Evolutionary conservation across 1,284 basidiomycete genomes (phyloP).

Genomic region (Ganoderma sinense): DNA sequence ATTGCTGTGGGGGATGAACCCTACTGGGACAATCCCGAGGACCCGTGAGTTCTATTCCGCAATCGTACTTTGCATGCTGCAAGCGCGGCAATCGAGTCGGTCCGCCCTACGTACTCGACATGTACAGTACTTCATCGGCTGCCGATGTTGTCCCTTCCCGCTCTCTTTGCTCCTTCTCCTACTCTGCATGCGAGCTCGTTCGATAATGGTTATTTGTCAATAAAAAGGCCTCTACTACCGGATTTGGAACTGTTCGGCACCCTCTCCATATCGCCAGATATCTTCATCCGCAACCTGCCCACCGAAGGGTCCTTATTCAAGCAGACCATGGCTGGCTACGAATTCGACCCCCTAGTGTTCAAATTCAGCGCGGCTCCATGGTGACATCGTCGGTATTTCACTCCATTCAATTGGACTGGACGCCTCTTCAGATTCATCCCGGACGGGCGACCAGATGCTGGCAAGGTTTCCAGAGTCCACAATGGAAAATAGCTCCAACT

Average conservation of each 20-base stretch:
- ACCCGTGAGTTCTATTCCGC: constrained; percentile 31
- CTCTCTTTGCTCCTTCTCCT: constrained; percentile 5
- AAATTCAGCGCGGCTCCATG: neutral
- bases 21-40: constrained; percentile 2
- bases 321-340: neutral
- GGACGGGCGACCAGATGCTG: neutral
- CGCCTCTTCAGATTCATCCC: neutral
- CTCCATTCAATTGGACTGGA: neutral
- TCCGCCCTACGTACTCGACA: constrained; percentile 1
- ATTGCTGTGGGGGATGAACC: constrained; percentile 65
- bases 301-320: neutral
- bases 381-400: neutral
- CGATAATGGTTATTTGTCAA: constrained; percentile 23
- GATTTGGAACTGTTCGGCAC: constrained; percentile 14
- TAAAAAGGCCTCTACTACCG: constrained; percentile 24
- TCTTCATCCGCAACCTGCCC: neutral
- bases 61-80: constrained; percentile 19
- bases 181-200: constrained; percentile 19
- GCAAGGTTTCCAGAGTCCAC: neutral
- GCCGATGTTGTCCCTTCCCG: constrained; percentile 4
- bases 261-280: neutral
- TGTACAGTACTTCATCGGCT: constrained; percentile 16
- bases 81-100: neutral
- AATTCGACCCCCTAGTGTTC: neutral
- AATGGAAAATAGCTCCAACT: neutral